Conservation (phyloP, 768 basidiomycete genomes). For the Suillus bovinus region DNA sequence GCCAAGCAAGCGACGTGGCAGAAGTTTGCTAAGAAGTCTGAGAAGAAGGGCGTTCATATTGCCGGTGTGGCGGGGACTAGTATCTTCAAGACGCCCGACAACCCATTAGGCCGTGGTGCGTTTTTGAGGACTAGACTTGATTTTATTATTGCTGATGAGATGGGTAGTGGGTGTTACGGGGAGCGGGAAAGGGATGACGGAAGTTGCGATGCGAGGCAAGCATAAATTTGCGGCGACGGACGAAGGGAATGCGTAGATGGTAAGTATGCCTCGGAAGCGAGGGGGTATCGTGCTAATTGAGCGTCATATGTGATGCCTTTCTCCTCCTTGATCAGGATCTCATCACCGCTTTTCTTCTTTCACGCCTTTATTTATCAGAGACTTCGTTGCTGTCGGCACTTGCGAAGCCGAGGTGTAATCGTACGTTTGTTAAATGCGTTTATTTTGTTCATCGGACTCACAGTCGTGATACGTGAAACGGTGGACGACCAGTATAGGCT, state of each 20-base stretch:
- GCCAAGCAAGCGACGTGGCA: slow-evolving; percentile 88
- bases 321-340: slow-evolving; percentile 22
- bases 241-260: slow-evolving; percentile 39
- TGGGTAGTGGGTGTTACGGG: slow-evolving; percentile 91
- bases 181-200: slow-evolving; percentile 88
- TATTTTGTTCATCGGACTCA: slow-evolving; percentile 14
- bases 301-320: slow-evolving; percentile 25
- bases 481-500: no score
- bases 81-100: slow-evolving; percentile 94
- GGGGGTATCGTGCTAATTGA: slow-evolving; percentile 14
- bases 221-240: slow-evolving; percentile 68
- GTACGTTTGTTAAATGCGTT: slow-evolving; percentile 16
- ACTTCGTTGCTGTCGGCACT: slow-evolving; percentile 18
- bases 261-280: slow-evolving; percentile 5
- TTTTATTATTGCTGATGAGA: slow-evolving; percentile 27
- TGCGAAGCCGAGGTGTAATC: slow-evolving; percentile 13
- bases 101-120: slow-evolving; percentile 82
- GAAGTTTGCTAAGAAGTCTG: slow-evolving; percentile 92
- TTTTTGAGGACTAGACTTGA: no score
- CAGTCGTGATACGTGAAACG: slow-evolving; percentile 7
- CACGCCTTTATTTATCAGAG: slow-evolving; percentile 19
- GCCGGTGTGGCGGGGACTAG: slow-evolving; percentile 87
- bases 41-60: slow-evolving; percentile 90
- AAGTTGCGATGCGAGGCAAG: slow-evolving; percentile 63
- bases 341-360: slow-evolving; percentile 21